Evolutionary conservation across 1,284 basidiomycete species (phyloP).

Genomic region (Pterula multifida): DNA sequence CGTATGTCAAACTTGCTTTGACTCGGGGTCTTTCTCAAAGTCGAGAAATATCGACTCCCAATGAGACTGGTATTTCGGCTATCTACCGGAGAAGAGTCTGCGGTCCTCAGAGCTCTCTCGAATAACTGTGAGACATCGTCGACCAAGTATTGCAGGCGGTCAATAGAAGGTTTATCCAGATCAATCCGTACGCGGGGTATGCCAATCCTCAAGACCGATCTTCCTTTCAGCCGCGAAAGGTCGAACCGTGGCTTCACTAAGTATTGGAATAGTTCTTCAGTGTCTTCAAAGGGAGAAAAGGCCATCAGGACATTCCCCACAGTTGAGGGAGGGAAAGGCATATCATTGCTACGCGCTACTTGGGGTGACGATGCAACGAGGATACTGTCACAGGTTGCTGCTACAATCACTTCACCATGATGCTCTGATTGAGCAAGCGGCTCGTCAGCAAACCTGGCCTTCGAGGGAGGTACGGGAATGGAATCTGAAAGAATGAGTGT

Average conservation of each 20-base stretch:
- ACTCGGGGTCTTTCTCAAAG: constrained; percentile 35
- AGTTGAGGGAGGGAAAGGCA: not conserved
- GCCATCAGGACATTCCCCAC: not conserved
- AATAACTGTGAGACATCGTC: constrained; percentile 72
- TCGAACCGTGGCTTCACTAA: not conserved
- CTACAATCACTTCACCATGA: constrained; percentile 21
- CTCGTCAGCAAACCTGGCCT: constrained; percentile 28
- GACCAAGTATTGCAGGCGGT: constrained; percentile 74
- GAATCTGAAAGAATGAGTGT: constrained; percentile 31
- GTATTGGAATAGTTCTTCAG: not conserved
- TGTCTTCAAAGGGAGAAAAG: not conserved
- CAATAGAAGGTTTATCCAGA: constrained; percentile 52
- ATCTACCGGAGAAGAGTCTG: constrained; percentile 16
- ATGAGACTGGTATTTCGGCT: constrained; percentile 62
- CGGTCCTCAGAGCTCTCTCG: constrained; percentile 25
- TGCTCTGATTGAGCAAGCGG: constrained; percentile 10
- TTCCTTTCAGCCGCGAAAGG: not conserved
- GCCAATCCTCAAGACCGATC: not conserved
- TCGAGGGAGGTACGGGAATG: constrained; percentile 15
- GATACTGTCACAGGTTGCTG: constrained; percentile 30
- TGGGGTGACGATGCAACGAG: constrained; percentile 19
- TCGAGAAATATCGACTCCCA: constrained; percentile 73
- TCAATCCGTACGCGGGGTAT: constrained; percentile 57
- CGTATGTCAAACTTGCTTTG: constrained; percentile 23
- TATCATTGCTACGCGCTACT: not conserved